Percentiles rank a stretch among this genome's conserved stretches.
Conservation (phyloP, 2,329 filamentous ascomycete species). For the Magnaporthiopsis poae region DNA sequence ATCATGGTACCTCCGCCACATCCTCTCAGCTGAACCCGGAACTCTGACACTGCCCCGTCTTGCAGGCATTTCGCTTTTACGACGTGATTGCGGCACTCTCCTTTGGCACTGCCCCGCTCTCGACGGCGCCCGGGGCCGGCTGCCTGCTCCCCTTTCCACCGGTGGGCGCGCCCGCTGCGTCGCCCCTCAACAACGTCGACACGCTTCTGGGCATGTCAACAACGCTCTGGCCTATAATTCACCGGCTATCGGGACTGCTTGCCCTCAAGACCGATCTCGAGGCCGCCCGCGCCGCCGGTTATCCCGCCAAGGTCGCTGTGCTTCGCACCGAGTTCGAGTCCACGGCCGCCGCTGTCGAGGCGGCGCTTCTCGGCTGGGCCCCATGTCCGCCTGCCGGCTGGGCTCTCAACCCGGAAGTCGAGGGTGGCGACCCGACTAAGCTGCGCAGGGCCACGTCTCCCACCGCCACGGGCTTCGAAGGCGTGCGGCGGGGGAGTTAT, state of each 20-base stretch:
- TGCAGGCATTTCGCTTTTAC: slow-evolving; percentile 54
- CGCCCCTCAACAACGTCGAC: slow-evolving; percentile 44
- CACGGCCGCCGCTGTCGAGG: slow-evolving; percentile 44
- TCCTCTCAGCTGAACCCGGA: no score
- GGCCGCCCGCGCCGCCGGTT: slow-evolving; percentile 30
- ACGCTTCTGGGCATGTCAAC: slow-evolving; percentile 52
- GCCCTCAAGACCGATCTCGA: slow-evolving; percentile 43
- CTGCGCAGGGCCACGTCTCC: slow-evolving; percentile 11
- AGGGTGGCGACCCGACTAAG: slow-evolving; percentile 11
- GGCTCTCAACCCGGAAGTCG: slow-evolving; percentile 15
- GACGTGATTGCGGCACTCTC: slow-evolving; percentile 56
- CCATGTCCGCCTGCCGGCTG: slow-evolving; percentile 37
- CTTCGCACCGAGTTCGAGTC: slow-evolving; percentile 41
- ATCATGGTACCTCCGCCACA: background rate
- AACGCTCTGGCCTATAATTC: slow-evolving; percentile 54
- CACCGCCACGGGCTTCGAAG: background rate
- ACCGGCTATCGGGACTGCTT: slow-evolving; percentile 47
- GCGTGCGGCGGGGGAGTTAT: background rate
- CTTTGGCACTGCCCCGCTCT: slow-evolving; percentile 47
- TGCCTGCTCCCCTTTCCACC: slow-evolving; percentile 38
- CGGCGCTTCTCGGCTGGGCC: slow-evolving; percentile 45
- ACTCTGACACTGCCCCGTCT: slow-evolving; percentile 6
- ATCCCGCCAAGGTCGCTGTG: slow-evolving; percentile 32
- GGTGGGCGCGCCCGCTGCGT: slow-evolving; percentile 32
- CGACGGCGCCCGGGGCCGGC: slow-evolving; percentile 36